Conservation (phyloP, 768 basidiomycete species). For the Dictyophora rubrovolvata region DNA sequence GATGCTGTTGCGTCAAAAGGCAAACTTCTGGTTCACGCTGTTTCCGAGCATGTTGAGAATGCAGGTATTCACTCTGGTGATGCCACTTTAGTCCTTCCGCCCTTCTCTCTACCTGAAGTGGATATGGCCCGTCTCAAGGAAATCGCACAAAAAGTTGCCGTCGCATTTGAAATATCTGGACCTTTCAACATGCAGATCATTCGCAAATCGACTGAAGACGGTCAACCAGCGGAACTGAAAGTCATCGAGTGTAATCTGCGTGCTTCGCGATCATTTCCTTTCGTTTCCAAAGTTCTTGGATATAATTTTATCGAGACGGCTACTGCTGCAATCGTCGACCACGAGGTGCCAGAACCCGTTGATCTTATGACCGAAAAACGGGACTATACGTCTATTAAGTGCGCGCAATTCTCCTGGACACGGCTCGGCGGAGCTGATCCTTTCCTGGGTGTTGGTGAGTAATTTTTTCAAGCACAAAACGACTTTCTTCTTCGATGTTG, state of each 20-base stretch:
- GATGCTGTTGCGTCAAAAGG: slow-evolving; percentile 95
- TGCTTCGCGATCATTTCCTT: slow-evolving; percentile 97
- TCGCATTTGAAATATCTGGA: slow-evolving; percentile 92
- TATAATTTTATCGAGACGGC: slow-evolving; percentile 96
- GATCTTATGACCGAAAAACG: slow-evolving; percentile 86
- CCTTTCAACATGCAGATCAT: slow-evolving; percentile 99
- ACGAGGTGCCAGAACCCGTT: slow-evolving; percentile 80
- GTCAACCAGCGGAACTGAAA: slow-evolving; percentile 64
- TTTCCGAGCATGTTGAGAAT: slow-evolving; percentile 98
- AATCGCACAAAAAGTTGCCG: slow-evolving; percentile 91
- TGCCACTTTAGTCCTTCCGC: slow-evolving; percentile 94
- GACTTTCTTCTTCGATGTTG: neutral
- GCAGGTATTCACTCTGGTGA: slow-evolving; percentile 99
- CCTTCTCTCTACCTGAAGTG: slow-evolving; percentile 61
- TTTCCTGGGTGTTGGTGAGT: slow-evolving; percentile 86
- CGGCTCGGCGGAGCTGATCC: slow-evolving; percentile 93
- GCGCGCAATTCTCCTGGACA: slow-evolving; percentile 98
- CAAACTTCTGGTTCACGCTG: slow-evolving; percentile 83
- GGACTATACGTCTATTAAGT: slow-evolving; percentile 93
- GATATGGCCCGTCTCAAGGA: slow-evolving; percentile 86
- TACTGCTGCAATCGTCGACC: slow-evolving; percentile 74
- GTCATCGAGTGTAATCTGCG: slow-evolving; percentile 99
- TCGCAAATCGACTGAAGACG: slow-evolving; percentile 51
- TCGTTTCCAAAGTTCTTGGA: slow-evolving; percentile 96
- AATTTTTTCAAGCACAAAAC: neutral